Base-by-base conservation (phyloP, 805 yeast species). In the Kuraishia floccosa region DNA sequence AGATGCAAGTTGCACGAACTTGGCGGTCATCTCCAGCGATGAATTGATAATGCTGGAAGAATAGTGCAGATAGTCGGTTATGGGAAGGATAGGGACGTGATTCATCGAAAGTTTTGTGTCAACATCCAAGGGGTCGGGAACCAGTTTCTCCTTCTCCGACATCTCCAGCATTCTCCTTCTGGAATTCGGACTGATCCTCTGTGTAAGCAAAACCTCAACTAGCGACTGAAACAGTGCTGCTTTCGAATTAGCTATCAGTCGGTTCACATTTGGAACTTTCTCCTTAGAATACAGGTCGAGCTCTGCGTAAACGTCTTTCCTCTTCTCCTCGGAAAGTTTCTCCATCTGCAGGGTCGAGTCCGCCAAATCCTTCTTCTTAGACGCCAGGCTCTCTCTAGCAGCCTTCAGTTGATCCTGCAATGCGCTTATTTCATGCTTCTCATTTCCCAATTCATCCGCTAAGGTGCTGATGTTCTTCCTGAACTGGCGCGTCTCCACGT, bases 1-100 rank as follows among this genome's bases (percentile, higher is more conserved):
- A 4, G 50, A 32, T 5, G 44, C 16, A 9, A 37, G 30, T 6
- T 30, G 16, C 1, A 44, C 25, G 21, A 52, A 43, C 13, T 30
- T 32, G 5, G 43, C 25, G 1, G 50, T 20, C 5, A 37, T 40
- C 11, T 34, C 38, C 7, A 54, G 17, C 4, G 51, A 46, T 7
- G 37, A 32, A 26, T 42, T 43, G 7, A 54, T 38, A 3, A 44
- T 10, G 6, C 38, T 34, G 3, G 43, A 28, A 1, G 48, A 34
- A 30, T 45, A 50, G 7, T 36, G 19, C 2, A 47, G 14, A 27
- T 37, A 41, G 6, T 36, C 31, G 2, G 38, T 29, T 1, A 51
- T 21, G 3, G 52, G 43, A 8, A 54, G 16, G 2, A 54, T 37
- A 1, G 59, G 60, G 2, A 36, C 30, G 24, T 42, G 49, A n/a